These are phyloP conservation scores for Neopestalotiopsis rosae DNA, from an alignment of 2,329 filamentous ascomycete species.

Conservation along the genomic window DNA sequence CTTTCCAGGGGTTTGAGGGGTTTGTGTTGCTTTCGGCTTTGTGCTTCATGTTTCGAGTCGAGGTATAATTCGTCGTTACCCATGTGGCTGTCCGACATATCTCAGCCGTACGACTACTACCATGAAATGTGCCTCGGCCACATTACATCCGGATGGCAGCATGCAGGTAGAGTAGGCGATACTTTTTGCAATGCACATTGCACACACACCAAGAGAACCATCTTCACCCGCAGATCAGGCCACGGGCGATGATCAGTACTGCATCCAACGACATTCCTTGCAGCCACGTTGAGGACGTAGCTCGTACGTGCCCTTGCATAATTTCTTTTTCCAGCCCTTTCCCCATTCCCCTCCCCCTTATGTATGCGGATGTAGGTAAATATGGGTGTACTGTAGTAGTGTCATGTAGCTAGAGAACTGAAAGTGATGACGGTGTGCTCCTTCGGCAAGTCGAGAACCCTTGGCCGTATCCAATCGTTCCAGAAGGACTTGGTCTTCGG, in stretches of 20 bases:
- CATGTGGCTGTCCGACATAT: conserved; percentile 3
- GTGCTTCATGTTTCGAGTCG: conserved; percentile 7
- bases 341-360: background rate
- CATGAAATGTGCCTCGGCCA: background rate
- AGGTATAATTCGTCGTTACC: conserved; percentile 12
- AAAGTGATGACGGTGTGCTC: background rate
- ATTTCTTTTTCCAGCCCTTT: conserved; percentile 4
- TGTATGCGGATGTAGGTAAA: background rate
- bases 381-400: background rate
- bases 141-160: conserved; percentile 3
- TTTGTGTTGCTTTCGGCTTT: background rate
- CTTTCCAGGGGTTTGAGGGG: background rate
- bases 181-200: background rate
- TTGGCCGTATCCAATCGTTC: background rate
- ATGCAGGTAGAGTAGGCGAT: background rate
- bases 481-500: background rate
- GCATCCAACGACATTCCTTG: background rate
- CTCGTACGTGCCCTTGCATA: background rate
- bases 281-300: conserved; percentile 8
- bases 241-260: background rate
- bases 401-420: background rate
- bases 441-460: background rate
- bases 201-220: background rate
- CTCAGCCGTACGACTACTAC: background rate
- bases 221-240: background rate